phyloP scores from a whole-genome alignment of 2,329 filamentous ascomycete genomes.

The Blastomyces parvus region DNA sequence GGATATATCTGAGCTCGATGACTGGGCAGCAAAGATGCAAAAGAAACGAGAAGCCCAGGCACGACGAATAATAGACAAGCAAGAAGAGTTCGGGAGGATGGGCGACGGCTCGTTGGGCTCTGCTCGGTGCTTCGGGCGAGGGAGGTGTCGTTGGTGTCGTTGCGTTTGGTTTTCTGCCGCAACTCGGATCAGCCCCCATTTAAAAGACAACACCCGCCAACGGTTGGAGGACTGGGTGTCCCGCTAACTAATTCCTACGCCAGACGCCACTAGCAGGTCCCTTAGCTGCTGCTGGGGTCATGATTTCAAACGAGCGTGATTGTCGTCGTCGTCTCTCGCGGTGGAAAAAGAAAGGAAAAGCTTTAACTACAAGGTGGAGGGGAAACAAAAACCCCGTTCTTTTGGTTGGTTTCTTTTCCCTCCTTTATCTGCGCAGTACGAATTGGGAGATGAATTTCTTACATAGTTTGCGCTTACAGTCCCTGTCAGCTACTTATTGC shows the following conservation, averaged over 20 bases:
- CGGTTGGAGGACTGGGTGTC: neutral
- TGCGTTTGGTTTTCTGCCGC: neutral
- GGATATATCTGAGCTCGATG: neutral
- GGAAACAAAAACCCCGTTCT: neutral
- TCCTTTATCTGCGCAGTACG: neutral
- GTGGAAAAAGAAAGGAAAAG: neutral
- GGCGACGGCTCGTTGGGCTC: neutral
- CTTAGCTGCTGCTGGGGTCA: neutral
- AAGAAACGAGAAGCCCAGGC: neutral
- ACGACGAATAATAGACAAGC: neutral
- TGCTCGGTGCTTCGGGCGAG: neutral
- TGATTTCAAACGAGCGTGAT: neutral
- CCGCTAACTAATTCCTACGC: neutral
- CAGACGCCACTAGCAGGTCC: neutral
- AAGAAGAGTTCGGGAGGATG: constrained; percentile 1
- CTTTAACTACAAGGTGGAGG: neutral
- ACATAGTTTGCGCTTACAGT: neutral
- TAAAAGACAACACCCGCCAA: neutral
- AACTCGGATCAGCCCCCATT: neutral
- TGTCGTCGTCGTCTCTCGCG: neutral
- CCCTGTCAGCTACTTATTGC: neutral
- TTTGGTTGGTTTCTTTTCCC: neutral
- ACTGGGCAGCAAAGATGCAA: neutral
- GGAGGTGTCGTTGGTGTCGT: neutral
- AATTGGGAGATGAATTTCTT: neutral